Evolutionary conservation across 208 protist genomes (phyloP).

Genomic region (Crithidia acanthocephali): DNA sequence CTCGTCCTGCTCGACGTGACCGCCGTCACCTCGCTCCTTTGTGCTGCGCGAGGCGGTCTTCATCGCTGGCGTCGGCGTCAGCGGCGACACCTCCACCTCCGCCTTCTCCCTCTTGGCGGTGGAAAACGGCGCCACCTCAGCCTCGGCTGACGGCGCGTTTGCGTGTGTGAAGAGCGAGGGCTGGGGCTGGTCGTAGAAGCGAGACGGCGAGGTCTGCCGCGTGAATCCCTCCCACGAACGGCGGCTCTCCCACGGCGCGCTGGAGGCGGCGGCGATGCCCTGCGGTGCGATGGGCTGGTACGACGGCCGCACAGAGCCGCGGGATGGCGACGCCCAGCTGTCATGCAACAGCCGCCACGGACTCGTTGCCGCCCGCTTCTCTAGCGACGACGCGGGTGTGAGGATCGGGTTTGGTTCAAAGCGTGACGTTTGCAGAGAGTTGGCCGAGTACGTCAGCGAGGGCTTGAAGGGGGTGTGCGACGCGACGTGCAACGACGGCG

Average conservation of each 20-base stretch:
- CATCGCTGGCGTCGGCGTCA: constrained; percentile 13
- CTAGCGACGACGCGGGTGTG: not conserved
- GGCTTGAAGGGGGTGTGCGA: constrained; percentile 16
- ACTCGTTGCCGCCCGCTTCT: not conserved
- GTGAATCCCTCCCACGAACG: constrained; percentile 13
- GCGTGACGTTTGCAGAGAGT: not conserved
- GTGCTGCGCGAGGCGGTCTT: not conserved
- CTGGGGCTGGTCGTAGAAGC: not conserved
- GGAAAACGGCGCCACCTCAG: too few species aligned
- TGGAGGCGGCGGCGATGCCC: not conserved
- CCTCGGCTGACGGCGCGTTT: not conserved
- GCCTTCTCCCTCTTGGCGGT: not conserved
- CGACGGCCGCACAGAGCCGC: not conserved
- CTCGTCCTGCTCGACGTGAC: not conserved
- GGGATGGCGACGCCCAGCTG: not conserved
- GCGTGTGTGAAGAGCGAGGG: not conserved
- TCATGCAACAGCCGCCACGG: constrained; percentile 4
- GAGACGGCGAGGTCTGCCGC: not conserved
- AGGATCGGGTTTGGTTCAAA: not conserved
- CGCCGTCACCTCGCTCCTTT: not conserved
- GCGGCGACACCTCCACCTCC: constrained; percentile 31
- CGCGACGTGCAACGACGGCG: not conserved
- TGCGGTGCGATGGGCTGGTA: constrained; percentile 21
- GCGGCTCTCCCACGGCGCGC: constrained; percentile 18
- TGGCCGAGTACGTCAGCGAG: constrained; percentile 18